Conservation (phyloP, 495 filamentous ascomycete species). For the Lasiosphaeris hirsuta region DNA sequence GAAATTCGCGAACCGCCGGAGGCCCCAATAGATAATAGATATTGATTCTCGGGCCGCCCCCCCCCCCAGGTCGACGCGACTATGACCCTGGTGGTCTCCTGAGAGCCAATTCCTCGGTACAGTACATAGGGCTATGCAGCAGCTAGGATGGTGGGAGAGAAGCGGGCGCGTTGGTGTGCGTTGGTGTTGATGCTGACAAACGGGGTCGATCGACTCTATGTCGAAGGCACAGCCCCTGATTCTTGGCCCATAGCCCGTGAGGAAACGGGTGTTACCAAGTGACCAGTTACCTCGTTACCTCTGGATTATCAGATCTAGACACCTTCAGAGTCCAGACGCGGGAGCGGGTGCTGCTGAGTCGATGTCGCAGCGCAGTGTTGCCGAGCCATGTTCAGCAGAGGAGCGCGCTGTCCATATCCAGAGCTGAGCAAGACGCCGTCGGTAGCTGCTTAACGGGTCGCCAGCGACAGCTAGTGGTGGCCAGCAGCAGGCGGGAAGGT, state of each 20-base stretch:
- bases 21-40: constrained; percentile 21
- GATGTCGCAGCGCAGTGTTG: no score
- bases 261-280: neutral
- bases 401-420: no score
- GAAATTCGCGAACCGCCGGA: constrained; percentile 13
- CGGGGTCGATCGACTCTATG: neutral
- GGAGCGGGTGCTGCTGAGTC: no score
- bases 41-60: neutral
- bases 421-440: neutral
- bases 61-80: neutral
- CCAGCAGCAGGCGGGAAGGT: neutral
- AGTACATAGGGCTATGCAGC: constrained; percentile 8
- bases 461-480: neutral
- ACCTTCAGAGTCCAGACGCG: neutral
- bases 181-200: constrained; percentile 8
- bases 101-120: constrained; percentile 5
- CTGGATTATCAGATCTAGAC: constrained; percentile 1
- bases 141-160: neutral
- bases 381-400: no score
- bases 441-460: constrained; percentile 16
- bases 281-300: neutral
- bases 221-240: constrained; percentile 2
- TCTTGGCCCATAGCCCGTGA: neutral
- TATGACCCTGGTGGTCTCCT: constrained; percentile 1
- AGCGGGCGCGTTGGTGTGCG: neutral